A percentile compares a stretch with the other conserved stretches of the same genome.
Conservation (phyloP, 352 stramenopile genomes). For the Peronosclerospora sorghi region DNA sequence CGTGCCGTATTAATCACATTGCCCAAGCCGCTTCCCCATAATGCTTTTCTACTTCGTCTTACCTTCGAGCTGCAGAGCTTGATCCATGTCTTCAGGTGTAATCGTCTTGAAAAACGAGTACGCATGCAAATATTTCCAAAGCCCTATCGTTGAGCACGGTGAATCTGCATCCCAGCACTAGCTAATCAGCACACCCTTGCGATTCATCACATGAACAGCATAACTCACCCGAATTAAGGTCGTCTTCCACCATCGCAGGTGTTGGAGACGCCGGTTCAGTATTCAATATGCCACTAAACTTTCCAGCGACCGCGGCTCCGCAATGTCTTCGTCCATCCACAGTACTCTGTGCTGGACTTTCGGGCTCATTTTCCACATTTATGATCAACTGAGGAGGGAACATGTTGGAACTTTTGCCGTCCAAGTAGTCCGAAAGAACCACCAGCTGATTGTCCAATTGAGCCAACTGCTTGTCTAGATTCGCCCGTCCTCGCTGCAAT, state of each 20-base stretch:
- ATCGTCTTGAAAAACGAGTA: slow-evolving; percentile 59
- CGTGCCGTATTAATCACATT: no score
- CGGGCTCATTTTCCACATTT: slow-evolving; percentile 10
- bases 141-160: slow-evolving; percentile 47
- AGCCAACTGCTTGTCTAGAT: slow-evolving; percentile 47
- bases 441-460: slow-evolving; percentile 53
- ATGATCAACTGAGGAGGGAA: slow-evolving; percentile 30
- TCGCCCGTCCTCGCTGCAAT: slow-evolving; percentile 30
- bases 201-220: no score
- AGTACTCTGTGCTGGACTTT: neutral
- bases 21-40: no score
- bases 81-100: slow-evolving; percentile 45
- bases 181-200: neutral
- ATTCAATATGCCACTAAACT: slow-evolving; percentile 10
- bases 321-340: slow-evolving; percentile 13
- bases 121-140: slow-evolving; percentile 56
- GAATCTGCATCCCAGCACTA: slow-evolving; percentile 23
- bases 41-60: neutral
- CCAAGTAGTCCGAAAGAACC: slow-evolving; percentile 46
- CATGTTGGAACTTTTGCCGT: slow-evolving; percentile 29
- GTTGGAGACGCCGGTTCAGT: slow-evolving; percentile 20
- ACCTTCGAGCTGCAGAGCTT: slow-evolving; percentile 50
- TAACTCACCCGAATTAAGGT: slow-evolving; percentile 39
- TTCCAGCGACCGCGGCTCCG: slow-evolving; percentile 5
- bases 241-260: slow-evolving; percentile 48